Percentiles rank a stretch among this genome's conserved stretches.
Conservation (phyloP, 164 flowering plant genomes). For the Stephania yunnanensis region DNA sequence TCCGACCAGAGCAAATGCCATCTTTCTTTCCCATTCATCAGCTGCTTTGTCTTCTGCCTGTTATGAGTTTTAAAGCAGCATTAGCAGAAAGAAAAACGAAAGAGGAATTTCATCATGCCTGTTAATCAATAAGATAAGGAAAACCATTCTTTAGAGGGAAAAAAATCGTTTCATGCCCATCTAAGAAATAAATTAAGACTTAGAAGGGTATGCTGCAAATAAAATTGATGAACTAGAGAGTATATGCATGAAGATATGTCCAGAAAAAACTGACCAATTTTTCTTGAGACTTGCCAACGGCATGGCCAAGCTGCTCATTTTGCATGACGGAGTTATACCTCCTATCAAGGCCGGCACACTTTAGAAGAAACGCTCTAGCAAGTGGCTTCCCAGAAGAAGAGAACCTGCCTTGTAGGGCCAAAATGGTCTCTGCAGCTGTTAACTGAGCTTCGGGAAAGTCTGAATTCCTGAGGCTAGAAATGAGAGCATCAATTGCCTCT, state of each 20-base stretch:
- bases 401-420: conserved; percentile 69
- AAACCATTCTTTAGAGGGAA: background rate
- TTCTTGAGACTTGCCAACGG: conserved; percentile 31
- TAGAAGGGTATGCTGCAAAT: background rate
- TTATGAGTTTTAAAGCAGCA: background rate
- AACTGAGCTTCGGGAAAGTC: conserved; percentile 51
- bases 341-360: conserved; percentile 55
- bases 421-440: conserved; percentile 64
- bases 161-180: background rate
- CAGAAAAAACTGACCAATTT: conserved; percentile 31
- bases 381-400: conserved; percentile 62
- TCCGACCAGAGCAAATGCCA: conserved; percentile 60
- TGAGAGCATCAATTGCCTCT: conserved; percentile 69
- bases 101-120: background rate
- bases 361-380: conserved; percentile 50
- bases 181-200: background rate
- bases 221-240: background rate
- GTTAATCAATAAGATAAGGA: background rate
- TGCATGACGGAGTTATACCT: conserved; percentile 31
- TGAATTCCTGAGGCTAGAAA: conserved; percentile 58
- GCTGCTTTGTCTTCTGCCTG: conserved; percentile 72
- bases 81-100: background rate
- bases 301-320: conserved; percentile 28
- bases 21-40: conserved; percentile 70
- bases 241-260: background rate